phyloP scores from a whole-genome alignment of 2,329 filamentous ascomycete species.

The Dactylellina sp. region DNA sequence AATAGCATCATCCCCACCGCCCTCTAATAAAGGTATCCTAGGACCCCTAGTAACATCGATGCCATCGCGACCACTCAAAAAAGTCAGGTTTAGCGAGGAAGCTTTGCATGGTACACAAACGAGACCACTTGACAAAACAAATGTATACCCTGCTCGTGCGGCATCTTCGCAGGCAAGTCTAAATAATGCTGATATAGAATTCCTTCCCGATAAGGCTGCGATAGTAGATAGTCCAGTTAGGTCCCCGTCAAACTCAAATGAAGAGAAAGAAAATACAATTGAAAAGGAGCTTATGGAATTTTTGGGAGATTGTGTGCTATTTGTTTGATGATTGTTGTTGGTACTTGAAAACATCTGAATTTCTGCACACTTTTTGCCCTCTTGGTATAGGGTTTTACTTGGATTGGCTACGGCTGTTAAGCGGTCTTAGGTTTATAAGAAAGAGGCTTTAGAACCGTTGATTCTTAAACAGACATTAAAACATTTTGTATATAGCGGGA shows the following conservation, averaged over 20 bases:
- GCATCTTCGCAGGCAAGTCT: constrained; percentile 9
- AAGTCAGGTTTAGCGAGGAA: constrained; percentile 24
- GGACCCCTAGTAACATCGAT: not conserved
- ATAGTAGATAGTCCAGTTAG: constrained; percentile 4
- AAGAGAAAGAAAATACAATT: constrained; percentile 26
- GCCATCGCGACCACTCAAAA: constrained; percentile 22
- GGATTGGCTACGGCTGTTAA: too few species aligned
- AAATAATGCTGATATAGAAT: not conserved
- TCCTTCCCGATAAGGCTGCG: not conserved
- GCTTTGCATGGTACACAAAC: constrained; percentile 12
- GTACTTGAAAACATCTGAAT: too few species aligned
- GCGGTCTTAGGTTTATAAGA: too few species aligned
- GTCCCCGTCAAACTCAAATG: not conserved
- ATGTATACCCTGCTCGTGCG: not conserved
- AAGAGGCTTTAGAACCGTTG: too few species aligned
- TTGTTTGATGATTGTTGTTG: constrained; percentile 36
- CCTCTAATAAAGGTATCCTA: not conserved
- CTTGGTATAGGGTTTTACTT: not conserved
- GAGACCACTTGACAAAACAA: constrained; percentile 10
- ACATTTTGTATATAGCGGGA: too few species aligned
- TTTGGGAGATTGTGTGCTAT: constrained; percentile 55
- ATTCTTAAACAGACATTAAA: too few species aligned
- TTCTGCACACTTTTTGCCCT: too few species aligned
- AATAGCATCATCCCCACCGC: constrained; percentile 33
- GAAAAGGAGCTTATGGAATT: constrained; percentile 52